These are phyloP conservation scores for Fusarium sp. DNA, from an alignment of 2,329 filamentous ascomycete species.

Conservation along the genomic window DNA sequence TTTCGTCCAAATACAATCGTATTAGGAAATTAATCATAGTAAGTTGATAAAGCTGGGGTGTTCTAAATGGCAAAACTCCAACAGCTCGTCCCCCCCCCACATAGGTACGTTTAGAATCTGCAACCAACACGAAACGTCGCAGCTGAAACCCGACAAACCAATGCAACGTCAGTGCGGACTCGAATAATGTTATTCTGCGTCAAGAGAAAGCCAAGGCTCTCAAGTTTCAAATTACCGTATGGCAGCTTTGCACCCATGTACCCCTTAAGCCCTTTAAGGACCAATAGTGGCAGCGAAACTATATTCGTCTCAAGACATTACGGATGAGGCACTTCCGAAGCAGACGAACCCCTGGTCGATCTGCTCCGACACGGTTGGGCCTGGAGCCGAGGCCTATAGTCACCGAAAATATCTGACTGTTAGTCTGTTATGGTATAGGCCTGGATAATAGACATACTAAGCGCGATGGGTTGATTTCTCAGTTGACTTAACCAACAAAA, in stretches of 20 bases:
- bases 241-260: background rate
- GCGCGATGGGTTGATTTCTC: constrained; percentile 9
- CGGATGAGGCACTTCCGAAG: constrained; percentile 40
- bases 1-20: background rate
- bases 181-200: background rate
- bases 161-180: background rate
- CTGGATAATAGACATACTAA: constrained; percentile 17
- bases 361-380: constrained; percentile 20
- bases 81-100: background rate
- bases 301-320: constrained; percentile 28
- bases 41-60: background rate
- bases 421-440: background rate
- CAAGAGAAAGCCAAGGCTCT: background rate
- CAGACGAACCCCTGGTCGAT: constrained; percentile 16
- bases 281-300: constrained; percentile 31
- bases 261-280: background rate
- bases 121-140: constrained; percentile 33
- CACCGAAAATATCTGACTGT: background rate
- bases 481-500: background rate
- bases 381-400: constrained; percentile 16
- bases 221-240: constrained; percentile 1
- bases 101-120: constrained; percentile 2
- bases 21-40: background rate
- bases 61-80: constrained; percentile 1
- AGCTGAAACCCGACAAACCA: background rate